Evolutionary conservation across 2,329 filamentous ascomycete genomes (phyloP).

Genomic region (Aspergillus tanneri): DNA sequence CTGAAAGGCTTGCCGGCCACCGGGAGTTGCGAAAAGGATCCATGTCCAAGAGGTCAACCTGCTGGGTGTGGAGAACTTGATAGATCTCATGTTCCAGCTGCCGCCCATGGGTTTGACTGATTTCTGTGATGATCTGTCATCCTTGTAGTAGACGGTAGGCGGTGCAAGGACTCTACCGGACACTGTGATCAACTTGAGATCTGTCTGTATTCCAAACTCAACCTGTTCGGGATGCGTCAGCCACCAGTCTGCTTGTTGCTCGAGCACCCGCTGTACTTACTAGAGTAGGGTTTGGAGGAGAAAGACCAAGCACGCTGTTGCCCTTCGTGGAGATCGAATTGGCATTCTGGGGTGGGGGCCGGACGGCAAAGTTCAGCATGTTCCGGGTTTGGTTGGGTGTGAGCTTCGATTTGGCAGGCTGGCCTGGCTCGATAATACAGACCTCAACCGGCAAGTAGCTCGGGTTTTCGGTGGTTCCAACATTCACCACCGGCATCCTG

Average conservation of each 20-base stretch:
- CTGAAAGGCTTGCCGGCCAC: constrained; percentile 8
- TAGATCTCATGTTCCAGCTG: constrained; percentile 66
- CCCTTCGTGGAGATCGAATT: constrained; percentile 62
- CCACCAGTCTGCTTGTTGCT: not conserved
- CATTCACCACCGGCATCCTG: constrained; percentile 63
- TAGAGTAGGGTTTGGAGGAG: constrained; percentile 44
- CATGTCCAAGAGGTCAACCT: constrained; percentile 31
- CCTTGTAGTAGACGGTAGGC: constrained; percentile 62
- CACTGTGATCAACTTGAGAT: constrained; percentile 64
- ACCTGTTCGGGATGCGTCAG: constrained; percentile 28
- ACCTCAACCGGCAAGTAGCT: constrained; percentile 67
- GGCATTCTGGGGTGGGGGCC: constrained; percentile 65
- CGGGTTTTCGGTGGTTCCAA: constrained; percentile 58
- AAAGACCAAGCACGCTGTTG: constrained; percentile 56
- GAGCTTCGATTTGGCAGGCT: constrained; percentile 62
- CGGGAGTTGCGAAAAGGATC: constrained; percentile 21
- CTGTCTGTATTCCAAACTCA: constrained; percentile 60
- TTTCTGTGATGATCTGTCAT: constrained; percentile 19
- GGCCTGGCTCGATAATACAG: constrained; percentile 63
- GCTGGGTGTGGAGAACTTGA: constrained; percentile 57
- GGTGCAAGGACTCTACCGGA: constrained; percentile 64
- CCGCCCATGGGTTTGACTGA: constrained; percentile 44
- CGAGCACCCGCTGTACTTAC: constrained; percentile 30
- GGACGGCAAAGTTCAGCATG: constrained; percentile 74
- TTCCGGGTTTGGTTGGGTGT: constrained; percentile 58